Base-by-base conservation (phyloP, 2,329 filamentous ascomycete species). In the Trichoderma koningiopsis region DNA sequence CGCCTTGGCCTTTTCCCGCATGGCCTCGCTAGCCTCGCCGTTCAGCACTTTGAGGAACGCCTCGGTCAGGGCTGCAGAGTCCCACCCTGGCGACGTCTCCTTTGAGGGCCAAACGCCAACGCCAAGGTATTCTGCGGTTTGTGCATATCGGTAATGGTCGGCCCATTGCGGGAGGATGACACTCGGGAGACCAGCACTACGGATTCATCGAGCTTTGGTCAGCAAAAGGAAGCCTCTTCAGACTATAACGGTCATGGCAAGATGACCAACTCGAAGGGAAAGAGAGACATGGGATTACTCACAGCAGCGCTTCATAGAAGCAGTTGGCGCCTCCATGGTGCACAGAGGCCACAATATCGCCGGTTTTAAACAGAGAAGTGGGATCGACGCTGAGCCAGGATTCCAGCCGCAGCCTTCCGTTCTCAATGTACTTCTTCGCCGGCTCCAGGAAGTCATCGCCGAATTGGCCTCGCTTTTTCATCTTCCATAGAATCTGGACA, bases 111-210 rank as follows among this genome's bases (percentile, higher is more conserved):
- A 82, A 0, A 82, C 70, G 0, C 83, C 83, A 13, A 85, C 77
- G 0, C 80, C 80, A 0, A 83, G 72, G 61, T 76, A 80, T 72
- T 85, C 83, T 0, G 79, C 81, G 2, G 79, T 77, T 16, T 75
- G 75, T 8, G 83, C 83, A 65, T 79, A 84, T 60, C 83, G 82
- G 66, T 83, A 83, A 0, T 80, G 77, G 62, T 85, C 83, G 0
- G 80, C 75, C 84, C 84, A 85, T 0, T 79, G 70, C 0, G 84
- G 83, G 1, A 86, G 75, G 6, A 85, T 71, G 6, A 85, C 72
- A 52, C 85, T 83, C 1, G 83, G 81, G 4, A 83, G 75, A 2
- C 83, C 83, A 11, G 79, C 76, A 5, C 83, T 69, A 79, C 5
- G 8, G 3, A 22, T 13, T 8, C 7, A 10, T 14, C 10, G 31